A percentile compares a stretch with the other conserved stretches of the same genome.
Conservation (phyloP, 179 eudicot genomes). For the Camellia oleifera region DNA sequence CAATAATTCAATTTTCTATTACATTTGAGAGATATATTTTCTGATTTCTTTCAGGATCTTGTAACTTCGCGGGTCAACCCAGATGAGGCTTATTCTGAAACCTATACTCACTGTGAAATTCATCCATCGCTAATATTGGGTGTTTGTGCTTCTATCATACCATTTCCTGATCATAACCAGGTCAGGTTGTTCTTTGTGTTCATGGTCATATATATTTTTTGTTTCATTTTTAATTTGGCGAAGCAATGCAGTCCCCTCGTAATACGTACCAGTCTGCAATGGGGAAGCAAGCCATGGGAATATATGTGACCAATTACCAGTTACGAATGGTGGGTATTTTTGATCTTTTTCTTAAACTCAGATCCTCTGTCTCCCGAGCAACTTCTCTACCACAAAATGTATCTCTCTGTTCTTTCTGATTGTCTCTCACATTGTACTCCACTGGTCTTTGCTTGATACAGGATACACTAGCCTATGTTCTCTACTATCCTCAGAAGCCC, state of each 20-base stretch:
- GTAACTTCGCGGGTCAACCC: slow-evolving; percentile 65
- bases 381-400: no score
- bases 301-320: slow-evolving; percentile 91
- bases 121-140: slow-evolving; percentile 96
- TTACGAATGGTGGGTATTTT: slow-evolving; percentile 68
- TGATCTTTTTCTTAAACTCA: neutral
- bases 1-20: neutral
- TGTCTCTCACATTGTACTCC: no score
- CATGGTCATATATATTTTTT: neutral
- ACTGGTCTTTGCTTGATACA: slow-evolving; percentile 17
- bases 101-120: slow-evolving; percentile 95
- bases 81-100: slow-evolving; percentile 79
- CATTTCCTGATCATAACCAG: slow-evolving; percentile 98
- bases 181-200: slow-evolving; percentile 23
- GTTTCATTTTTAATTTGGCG: neutral
- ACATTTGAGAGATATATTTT: neutral
- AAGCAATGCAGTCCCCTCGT: slow-evolving; percentile 70
- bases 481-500: slow-evolving; percentile 95
- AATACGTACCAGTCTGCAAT: slow-evolving; percentile 97
- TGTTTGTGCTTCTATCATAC: slow-evolving; percentile 95
- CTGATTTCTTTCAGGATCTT: slow-evolving; percentile 54
- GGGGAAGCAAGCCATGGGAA: slow-evolving; percentile 99
- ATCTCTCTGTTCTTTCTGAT: no score
- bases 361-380: no score
- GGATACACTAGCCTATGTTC: slow-evolving; percentile 96